Evolutionary conservation across 805 yeast genomes (phyloP).

Genomic region (Metschnikowia lochheadii): DNA sequence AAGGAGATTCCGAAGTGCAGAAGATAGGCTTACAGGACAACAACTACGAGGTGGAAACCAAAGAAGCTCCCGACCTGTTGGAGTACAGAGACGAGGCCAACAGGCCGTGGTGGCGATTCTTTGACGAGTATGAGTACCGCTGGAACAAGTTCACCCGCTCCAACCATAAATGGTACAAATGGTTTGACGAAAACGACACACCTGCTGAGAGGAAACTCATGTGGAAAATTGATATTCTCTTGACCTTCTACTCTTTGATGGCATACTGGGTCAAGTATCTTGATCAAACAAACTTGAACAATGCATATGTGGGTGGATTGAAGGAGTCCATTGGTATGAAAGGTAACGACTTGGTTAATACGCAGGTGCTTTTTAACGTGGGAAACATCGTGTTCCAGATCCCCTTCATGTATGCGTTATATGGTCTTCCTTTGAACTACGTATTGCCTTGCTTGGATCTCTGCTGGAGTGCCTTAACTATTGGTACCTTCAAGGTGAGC

Average conservation of each 20-base stretch:
- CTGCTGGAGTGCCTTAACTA: conserved; percentile 23
- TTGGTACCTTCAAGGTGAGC: conserved; percentile 18
- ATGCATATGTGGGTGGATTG: conserved; percentile 27
- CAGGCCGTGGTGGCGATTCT: conserved; percentile 47
- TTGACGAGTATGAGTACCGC: conserved; percentile 34
- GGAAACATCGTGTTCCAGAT: conserved; percentile 25
- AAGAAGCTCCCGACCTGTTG: conserved; percentile 4
- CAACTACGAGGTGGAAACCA: conserved; percentile 8
- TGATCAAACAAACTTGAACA: conserved; percentile 23
- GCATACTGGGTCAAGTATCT: conserved; percentile 32
- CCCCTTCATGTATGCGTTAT: conserved; percentile 23
- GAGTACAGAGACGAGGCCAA: conserved; percentile 53
- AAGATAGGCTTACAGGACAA: conserved; percentile 11
- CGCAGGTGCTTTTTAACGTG: conserved; percentile 23
- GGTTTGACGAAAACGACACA: conserved; percentile 28
- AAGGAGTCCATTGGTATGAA: conserved; percentile 23
- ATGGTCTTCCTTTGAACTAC: conserved; percentile 22
- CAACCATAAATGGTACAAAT: conserved; percentile 24
- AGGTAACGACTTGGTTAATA: conserved; percentile 27
- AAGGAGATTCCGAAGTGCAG: not conserved
- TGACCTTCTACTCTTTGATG: conserved; percentile 25
- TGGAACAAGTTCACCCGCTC: conserved; percentile 15
- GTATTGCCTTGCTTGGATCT: conserved; percentile 20
- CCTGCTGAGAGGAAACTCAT: conserved; percentile 27
- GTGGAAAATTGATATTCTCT: conserved; percentile 26